These are phyloP conservation scores for Paecilomyces fulvus DNA, from an alignment of 2,329 filamentous ascomycete genomes.

Conservation along the genomic window DNA sequence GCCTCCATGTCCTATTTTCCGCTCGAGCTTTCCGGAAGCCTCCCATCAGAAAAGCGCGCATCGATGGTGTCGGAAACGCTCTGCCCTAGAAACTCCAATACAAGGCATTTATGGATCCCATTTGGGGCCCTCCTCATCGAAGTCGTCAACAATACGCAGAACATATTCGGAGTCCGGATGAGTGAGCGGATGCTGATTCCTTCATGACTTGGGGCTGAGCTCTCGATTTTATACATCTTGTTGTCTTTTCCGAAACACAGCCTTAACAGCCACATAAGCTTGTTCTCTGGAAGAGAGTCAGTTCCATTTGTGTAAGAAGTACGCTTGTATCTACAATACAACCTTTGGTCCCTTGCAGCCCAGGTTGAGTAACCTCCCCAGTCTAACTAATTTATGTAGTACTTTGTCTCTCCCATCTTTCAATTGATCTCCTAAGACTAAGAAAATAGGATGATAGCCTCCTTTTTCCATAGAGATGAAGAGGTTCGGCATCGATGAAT, in stretches of 20 bases:
- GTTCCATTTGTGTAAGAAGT: background rate
- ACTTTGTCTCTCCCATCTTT: slow-evolving; percentile 25
- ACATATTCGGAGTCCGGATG: background rate
- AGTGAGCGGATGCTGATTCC: background rate
- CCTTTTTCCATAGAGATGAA: background rate
- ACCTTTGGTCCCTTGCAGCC: slow-evolving; percentile 22
- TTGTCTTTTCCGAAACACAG: background rate
- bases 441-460: slow-evolving; percentile 18
- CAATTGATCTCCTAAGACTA: slow-evolving; percentile 22
- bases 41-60: background rate
- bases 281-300: background rate
- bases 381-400: slow-evolving; percentile 30
- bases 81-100: background rate
- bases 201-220: background rate
- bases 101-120: background rate
- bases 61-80: background rate
- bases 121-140: background rate
- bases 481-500: background rate
- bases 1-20: slow-evolving; percentile 34
- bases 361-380: slow-evolving; percentile 30
- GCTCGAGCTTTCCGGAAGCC: slow-evolving; percentile 28
- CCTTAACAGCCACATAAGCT: background rate
- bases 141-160: background rate
- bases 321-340: background rate
- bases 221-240: background rate